phyloP scores from a whole-genome alignment of 2,329 filamentous ascomycete species.

The Nothophoma quercina region DNA sequence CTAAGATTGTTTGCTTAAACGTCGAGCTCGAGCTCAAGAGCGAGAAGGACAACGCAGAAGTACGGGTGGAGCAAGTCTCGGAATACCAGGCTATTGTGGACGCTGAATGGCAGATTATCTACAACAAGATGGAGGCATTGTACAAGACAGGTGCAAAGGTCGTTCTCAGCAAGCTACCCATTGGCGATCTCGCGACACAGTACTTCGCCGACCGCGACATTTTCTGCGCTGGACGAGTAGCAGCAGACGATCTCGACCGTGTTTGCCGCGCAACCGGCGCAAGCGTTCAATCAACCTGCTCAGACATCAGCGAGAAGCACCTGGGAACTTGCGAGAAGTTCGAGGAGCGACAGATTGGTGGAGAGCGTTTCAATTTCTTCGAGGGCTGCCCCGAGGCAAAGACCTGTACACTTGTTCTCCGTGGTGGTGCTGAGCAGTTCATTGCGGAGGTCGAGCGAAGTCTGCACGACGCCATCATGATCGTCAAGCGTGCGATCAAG shows the following conservation, averaged over 20 bases:
- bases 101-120: slow-evolving; percentile 99
- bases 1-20: slow-evolving; percentile 96
- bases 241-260: slow-evolving; percentile 91
- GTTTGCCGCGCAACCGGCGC: slow-evolving; percentile 95
- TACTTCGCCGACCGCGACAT: slow-evolving; percentile 98
- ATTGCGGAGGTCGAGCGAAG: slow-evolving; percentile 98
- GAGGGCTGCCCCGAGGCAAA: slow-evolving; percentile 94
- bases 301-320: slow-evolving; percentile 87
- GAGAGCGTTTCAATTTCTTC: slow-evolving; percentile 98
- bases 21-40: slow-evolving; percentile 98
- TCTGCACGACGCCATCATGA: slow-evolving; percentile 99
- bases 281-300: slow-evolving; percentile 93
- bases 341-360: slow-evolving; percentile 95
- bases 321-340: slow-evolving; percentile 90
- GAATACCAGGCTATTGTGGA: slow-evolving; percentile 99
- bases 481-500: slow-evolving; percentile 96
- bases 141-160: slow-evolving; percentile 96
- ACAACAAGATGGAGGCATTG: slow-evolving; percentile 96
- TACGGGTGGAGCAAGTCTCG: slow-evolving; percentile 96
- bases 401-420: slow-evolving; percentile 94
- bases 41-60: slow-evolving; percentile 99
- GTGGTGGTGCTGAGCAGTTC: slow-evolving; percentile 97
- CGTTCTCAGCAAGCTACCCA: slow-evolving; percentile 94
- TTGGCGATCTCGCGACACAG: slow-evolving; percentile 96
- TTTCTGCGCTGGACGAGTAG: slow-evolving; percentile 95